Evolutionary conservation across 306 rosid species (phyloP).

Genomic region (Rubus idaeus): DNA sequence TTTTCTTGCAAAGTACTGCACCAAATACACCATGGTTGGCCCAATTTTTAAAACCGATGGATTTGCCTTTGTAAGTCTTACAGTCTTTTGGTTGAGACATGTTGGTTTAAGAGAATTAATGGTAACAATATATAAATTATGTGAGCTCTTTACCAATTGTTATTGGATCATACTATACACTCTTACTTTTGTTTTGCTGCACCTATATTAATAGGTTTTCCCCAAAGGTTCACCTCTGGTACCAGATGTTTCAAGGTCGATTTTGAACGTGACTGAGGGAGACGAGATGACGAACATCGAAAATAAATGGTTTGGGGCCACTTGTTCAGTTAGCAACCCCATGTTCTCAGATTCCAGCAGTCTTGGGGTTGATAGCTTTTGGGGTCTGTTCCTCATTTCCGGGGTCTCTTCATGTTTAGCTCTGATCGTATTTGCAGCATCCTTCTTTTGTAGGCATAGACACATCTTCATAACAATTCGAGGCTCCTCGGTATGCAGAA

Average conservation of each 20-base stretch:
- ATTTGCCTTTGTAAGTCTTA: slow-evolving; percentile 45
- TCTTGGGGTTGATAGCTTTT: slow-evolving; percentile 58
- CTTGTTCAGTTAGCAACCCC: slow-evolving; percentile 31
- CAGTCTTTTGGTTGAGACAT: no score
- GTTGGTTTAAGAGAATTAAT: no score
- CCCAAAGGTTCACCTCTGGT: slow-evolving; percentile 54
- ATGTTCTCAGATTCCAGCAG: slow-evolving; percentile 34
- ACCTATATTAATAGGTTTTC: slow-evolving; percentile 27
- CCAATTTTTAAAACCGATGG: slow-evolving; percentile 36
- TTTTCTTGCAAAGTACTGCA: slow-evolving; percentile 36
- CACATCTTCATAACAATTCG: slow-evolving; percentile 24
- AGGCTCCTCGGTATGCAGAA: slow-evolving; percentile 37
- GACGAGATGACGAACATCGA: slow-evolving; percentile 56
- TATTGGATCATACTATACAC: not conserved
- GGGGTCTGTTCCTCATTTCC: slow-evolving; percentile 60
- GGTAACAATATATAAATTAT: no score
- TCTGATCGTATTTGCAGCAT: slow-evolving; percentile 30
- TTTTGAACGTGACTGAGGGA: slow-evolving; percentile 57
- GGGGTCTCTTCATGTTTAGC: slow-evolving; percentile 40
- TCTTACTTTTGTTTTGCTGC: not conserved
- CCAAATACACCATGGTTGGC: slow-evolving; percentile 35
- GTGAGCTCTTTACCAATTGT: no score
- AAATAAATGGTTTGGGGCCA: slow-evolving; percentile 45
- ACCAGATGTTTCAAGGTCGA: slow-evolving; percentile 59
- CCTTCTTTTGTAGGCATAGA: slow-evolving; percentile 39